A percentile compares a stretch with the other conserved stretches of the same genome.
phyloP scores from a whole-genome alignment of 805 yeast genomes.

The Wickerhamiella occidentalis region DNA sequence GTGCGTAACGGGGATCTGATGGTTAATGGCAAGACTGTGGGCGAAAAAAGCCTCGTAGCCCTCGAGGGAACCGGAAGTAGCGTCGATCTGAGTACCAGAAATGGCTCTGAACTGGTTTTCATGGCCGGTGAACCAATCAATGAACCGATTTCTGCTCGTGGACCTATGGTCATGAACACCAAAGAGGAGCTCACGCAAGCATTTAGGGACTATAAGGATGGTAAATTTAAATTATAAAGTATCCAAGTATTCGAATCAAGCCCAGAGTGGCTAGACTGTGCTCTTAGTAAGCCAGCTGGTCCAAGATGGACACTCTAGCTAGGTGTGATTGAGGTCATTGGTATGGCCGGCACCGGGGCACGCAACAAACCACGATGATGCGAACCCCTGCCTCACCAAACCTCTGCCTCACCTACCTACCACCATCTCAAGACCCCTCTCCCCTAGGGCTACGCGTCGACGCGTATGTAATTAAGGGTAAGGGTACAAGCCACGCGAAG shows the following conservation, averaged over 20 bases:
- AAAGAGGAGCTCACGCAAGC: slow-evolving; percentile 56
- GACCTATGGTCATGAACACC: slow-evolving; percentile 78
- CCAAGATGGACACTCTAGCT: too few species aligned
- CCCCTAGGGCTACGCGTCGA: slow-evolving; percentile 1
- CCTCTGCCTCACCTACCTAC: too few species aligned
- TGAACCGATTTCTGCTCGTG: slow-evolving; percentile 76
- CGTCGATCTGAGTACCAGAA: slow-evolving; percentile 12
- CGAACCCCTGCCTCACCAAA: too few species aligned
- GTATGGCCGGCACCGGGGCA: too few species aligned
- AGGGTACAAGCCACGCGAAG: not conserved
- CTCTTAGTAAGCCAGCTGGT: too few species aligned
- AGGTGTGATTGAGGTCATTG: too few species aligned
- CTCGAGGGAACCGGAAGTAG: slow-evolving; percentile 35
- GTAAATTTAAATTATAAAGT: too few species aligned
- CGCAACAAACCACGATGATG: too few species aligned
- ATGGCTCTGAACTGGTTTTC: slow-evolving; percentile 50
- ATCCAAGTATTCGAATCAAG: too few species aligned
- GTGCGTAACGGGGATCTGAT: slow-evolving; percentile 47
- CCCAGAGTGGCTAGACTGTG: too few species aligned
- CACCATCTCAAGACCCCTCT: too few species aligned
- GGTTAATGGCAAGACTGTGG: slow-evolving; percentile 32
- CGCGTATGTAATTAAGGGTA: slow-evolving; percentile 5
- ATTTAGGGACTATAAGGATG: slow-evolving; percentile 54
- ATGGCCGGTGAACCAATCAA: slow-evolving; percentile 64
- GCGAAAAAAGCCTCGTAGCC: slow-evolving; percentile 27